Evolutionary conservation across 148 eudicot genomes (phyloP), one percentile per base, ranked within the genome.

Genomic region (Fagopyrum homotropicum): DNA sequence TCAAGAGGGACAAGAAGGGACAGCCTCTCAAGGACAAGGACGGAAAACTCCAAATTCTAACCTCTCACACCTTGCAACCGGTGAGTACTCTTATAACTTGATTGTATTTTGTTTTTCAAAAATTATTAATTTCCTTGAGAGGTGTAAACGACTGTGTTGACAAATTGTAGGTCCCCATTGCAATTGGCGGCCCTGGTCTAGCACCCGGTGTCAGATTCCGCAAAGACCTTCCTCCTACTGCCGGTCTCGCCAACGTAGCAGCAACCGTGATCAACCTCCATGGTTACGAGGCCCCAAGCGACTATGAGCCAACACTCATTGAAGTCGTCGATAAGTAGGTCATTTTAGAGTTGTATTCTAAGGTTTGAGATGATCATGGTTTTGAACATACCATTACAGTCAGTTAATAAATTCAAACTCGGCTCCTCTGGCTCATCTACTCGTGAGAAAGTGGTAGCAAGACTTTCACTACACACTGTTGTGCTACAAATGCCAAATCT

Each of bases 1-100:
- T 90, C 52, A 94, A 94, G 88, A 90, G 98, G 73, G 82, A 87
- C 91, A 94, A 94, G 85, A 94, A 94, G 84, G 97, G 97, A 17
- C 78, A 87, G 55, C 97, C 98, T 68, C 85, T 63, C 17, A 84
- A 91, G 50, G 98, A 89, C 89, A 94, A 94, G 85, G 77, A 74
- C 59, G 98, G 98, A 74, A 79, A 90, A 0, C 80, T 94, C 79
- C 97, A 90, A 83, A 88, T 91, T 12, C 93, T 94, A 50, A 91
- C 98, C 8, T 94, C 98, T 77, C 98, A 94, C 86, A 94, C 98
- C 19, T 79, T 90, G 11, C 76, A 94, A 75, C 98, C 98, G n/a
- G 98, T 91, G 72, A 83, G 96, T 85, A 59, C 52, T 75, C 46
- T 10, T 19, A 7, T 35, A 35, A 35, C 40, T 35, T 35, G 40